These are phyloP conservation scores for Blastomyces emzantsi DNA, from an alignment of 2,329 filamentous ascomycete genomes.

Conservation along the genomic window DNA sequence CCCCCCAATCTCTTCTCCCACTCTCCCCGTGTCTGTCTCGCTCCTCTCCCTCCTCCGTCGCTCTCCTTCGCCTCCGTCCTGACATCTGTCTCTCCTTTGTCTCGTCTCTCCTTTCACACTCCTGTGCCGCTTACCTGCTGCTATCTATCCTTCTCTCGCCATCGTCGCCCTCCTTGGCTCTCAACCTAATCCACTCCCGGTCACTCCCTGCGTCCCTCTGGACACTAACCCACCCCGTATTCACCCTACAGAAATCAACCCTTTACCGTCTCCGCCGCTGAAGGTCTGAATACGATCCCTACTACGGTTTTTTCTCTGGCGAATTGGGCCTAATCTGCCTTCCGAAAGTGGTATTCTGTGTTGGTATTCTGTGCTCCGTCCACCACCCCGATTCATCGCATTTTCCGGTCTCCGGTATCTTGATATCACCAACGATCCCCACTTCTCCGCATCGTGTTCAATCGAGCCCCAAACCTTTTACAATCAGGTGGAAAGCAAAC, in stretches of 20 bases:
- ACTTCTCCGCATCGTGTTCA: slow-evolving; percentile 4
- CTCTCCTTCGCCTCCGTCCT: slow-evolving; percentile 15
- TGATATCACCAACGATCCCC: background rate
- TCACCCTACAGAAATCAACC: background rate
- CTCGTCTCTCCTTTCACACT: background rate
- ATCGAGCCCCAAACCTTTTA: background rate
- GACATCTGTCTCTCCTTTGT: background rate
- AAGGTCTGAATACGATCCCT: background rate
- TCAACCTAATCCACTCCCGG: background rate
- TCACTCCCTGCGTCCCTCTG: slow-evolving; percentile 7
- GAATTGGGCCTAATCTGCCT: slow-evolving; percentile 8
- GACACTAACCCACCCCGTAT: slow-evolving; percentile 10
- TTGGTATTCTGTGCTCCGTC: background rate
- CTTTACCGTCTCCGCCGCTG: background rate
- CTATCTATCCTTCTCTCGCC: slow-evolving; percentile 12
- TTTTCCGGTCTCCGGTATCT: background rate
- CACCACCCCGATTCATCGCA: background rate
- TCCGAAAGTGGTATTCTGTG: background rate
- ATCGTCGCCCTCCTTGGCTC: slow-evolving; percentile 13
- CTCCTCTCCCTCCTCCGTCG: slow-evolving; percentile 7
- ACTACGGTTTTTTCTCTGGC: slow-evolving; percentile 16
- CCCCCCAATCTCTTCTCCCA: background rate
- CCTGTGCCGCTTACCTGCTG: background rate
- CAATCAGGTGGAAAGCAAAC: background rate
- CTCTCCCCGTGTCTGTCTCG: slow-evolving; percentile 9